Conservation (phyloP, 73 alveolate species). For the Blepharisma stoltei region DNA sequence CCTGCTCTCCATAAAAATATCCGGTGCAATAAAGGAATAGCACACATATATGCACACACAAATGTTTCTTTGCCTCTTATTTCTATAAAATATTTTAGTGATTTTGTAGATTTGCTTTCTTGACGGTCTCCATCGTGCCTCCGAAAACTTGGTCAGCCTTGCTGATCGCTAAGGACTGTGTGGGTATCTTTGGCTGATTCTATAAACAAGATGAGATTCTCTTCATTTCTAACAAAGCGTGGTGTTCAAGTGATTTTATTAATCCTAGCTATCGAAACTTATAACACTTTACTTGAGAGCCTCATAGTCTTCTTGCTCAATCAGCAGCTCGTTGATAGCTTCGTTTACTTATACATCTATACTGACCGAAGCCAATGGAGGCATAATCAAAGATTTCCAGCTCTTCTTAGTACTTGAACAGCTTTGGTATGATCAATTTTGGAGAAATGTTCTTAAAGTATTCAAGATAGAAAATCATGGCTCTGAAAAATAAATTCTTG, state of each 20-base stretch:
- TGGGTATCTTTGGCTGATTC: conserved; percentile 87
- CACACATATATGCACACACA: conserved; percentile 96
- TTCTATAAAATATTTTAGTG: conserved; percentile 88
- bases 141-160: conserved; percentile 90
- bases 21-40: conserved; percentile 95
- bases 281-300: conserved; percentile 79
- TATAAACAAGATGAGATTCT: conserved; percentile 93
- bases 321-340: conserved; percentile 91
- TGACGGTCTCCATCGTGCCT: conserved; percentile 98
- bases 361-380: conserved; percentile 92
- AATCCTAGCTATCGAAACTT: conserved; percentile 83
- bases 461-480: conserved; percentile 93
- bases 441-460: conserved; percentile 87
- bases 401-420: conserved; percentile 79
- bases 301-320: conserved; percentile 96
- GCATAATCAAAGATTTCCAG: conserved; percentile 86
- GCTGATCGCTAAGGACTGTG: conserved; percentile 84
- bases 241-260: conserved; percentile 87
- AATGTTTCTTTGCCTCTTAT: conserved; percentile 91
- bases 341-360: conserved; percentile 93
- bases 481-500: conserved; percentile 88
- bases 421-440: conserved; percentile 91
- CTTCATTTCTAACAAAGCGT: conserved; percentile 94
- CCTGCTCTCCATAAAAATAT: conserved; percentile 96
- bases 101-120: conserved; percentile 85